These are phyloP conservation scores for Tuber brumale DNA, from an alignment of 495 filamentous ascomycete genomes.

Conservation along the genomic window DNA sequence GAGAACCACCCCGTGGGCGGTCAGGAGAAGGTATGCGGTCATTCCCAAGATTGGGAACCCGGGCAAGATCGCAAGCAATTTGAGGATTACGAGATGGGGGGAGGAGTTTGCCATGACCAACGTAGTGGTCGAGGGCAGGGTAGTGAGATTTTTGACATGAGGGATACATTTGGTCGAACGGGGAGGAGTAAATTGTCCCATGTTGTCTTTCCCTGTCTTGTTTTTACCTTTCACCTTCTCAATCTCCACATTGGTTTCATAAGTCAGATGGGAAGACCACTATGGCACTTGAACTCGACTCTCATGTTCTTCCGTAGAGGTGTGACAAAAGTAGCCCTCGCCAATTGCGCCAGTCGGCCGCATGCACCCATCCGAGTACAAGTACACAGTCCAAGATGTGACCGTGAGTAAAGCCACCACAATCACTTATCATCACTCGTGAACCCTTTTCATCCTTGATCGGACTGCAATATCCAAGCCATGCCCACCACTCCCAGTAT, in stretches of 20 bases:
- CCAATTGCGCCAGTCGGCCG: neutral
- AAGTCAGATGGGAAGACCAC: neutral
- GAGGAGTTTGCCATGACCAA: constrained; percentile 56
- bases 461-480: neutral
- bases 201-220: neutral
- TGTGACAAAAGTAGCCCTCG: neutral
- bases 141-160: constrained; percentile 72
- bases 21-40: constrained; percentile 45
- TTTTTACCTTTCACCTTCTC: neutral
- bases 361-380: neutral
- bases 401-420: neutral
- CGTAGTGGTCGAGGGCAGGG: constrained; percentile 54
- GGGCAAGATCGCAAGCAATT: constrained; percentile 43
- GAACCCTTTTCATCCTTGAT: neutral
- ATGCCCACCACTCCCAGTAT: neutral
- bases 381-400: neutral
- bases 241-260: neutral
- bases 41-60: constrained; percentile 47
- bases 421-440: neutral
- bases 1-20: constrained; percentile 50
- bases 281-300: neutral
- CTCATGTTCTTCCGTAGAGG: neutral
- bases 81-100: constrained; percentile 43
- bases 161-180: constrained; percentile 49
- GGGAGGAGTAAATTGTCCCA: neutral